A percentile compares a stretch with the other conserved stretches of the same genome.
These are phyloP conservation scores for Scopulariopsis brevicaulis DNA, from an alignment of 2,329 filamentous ascomycete species.

Conservation along the genomic window DNA sequence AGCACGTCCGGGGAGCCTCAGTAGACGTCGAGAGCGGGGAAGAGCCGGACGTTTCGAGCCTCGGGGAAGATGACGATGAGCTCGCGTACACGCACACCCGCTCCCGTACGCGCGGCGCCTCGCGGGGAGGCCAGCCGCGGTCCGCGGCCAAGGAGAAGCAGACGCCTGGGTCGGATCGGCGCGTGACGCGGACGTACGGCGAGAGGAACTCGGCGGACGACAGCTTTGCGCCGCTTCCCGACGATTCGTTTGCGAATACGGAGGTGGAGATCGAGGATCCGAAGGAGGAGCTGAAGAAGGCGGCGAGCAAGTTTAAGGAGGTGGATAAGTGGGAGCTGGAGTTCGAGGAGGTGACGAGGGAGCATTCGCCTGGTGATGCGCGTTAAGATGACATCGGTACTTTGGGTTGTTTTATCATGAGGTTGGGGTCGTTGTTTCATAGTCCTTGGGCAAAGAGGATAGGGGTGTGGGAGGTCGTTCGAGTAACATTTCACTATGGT, in stretches of 20 bases:
- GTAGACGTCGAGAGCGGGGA: slow-evolving; percentile 37
- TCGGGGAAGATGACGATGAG: slow-evolving; percentile 45
- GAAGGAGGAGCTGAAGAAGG: slow-evolving; percentile 43
- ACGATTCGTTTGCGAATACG: slow-evolving; percentile 26
- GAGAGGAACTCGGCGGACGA: slow-evolving; percentile 22
- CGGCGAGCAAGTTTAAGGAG: slow-evolving; percentile 53
- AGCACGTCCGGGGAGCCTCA: slow-evolving; percentile 21
- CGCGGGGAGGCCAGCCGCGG: slow-evolving; percentile 14
- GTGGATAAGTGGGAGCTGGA: slow-evolving; percentile 59
- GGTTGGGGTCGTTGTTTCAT: neutral
- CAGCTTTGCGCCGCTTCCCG: slow-evolving; percentile 29
- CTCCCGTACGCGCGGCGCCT: slow-evolving; percentile 16
- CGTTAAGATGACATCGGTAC: slow-evolving; percentile 11
- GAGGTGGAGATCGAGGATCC: slow-evolving; percentile 23
- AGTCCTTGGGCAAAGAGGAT: neutral
- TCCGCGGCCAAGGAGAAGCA: slow-evolving; percentile 7
- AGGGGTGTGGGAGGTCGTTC: neutral
- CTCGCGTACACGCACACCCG: slow-evolving; percentile 30
- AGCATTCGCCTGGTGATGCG: slow-evolving; percentile 34
- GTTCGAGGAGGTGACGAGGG: slow-evolving; percentile 51
- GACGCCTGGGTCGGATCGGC: slow-evolving; percentile 13
- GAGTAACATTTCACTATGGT: neutral
- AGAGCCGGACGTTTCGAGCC: slow-evolving; percentile 18
- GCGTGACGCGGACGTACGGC: slow-evolving; percentile 9
- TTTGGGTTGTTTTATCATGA: neutral